phyloP scores from a whole-genome alignment of 129 eudicot genomes.

The Glebionis coronaria region DNA sequence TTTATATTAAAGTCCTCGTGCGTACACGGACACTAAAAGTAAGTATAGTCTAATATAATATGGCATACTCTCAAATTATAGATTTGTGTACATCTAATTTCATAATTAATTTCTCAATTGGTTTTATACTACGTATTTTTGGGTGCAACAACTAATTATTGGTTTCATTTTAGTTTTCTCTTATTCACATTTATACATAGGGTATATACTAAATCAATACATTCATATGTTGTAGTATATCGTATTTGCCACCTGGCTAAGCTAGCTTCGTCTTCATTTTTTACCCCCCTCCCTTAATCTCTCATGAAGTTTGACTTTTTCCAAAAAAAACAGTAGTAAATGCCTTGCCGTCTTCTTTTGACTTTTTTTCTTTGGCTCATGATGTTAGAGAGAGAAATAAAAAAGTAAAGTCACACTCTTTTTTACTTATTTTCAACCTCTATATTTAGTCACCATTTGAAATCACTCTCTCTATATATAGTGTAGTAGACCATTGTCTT shows the following conservation, averaged over 20 bases:
- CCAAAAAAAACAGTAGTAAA: constrained; percentile 20
- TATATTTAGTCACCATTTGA: neutral
- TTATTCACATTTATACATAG: no score
- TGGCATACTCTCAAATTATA: no score
- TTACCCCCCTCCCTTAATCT: neutral
- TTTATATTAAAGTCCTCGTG: no score
- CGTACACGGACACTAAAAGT: no score
- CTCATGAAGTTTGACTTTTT: constrained; percentile 31
- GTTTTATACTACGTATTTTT: no score
- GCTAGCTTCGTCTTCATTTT: neutral
- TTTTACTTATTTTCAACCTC: neutral
- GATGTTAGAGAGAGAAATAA: constrained; percentile 23
- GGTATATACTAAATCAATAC: neutral
- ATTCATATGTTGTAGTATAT: neutral
- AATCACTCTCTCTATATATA: no score
- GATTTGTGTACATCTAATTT: no score
- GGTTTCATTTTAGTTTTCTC: no score
- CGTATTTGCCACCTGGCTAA: neutral
- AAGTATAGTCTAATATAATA: no score
- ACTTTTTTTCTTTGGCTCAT: constrained; percentile 17
- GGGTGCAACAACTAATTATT: no score
- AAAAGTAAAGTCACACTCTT: constrained; percentile 19
- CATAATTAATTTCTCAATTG: no score
- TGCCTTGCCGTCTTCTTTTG: constrained; percentile 32
- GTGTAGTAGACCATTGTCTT: constrained; percentile 1